Conservation (phyloP, 306 rosid genomes). For the Castanopsis chinensis region DNA sequence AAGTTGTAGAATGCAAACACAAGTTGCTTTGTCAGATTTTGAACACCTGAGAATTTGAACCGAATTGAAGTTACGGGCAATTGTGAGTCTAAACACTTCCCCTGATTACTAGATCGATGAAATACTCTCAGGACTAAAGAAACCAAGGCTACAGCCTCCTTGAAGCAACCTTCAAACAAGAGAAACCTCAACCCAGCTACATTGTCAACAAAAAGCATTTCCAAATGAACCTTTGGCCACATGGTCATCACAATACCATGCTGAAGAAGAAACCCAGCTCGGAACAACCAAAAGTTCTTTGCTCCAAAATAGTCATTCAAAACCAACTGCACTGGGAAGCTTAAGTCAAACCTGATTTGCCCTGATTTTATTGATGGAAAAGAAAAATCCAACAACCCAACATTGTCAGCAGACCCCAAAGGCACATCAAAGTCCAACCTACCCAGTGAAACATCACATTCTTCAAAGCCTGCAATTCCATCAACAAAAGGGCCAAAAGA, state of each 20-base stretch:
- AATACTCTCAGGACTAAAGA: conserved; percentile 55
- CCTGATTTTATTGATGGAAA: conserved; percentile 40
- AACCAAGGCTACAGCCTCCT: conserved; percentile 64
- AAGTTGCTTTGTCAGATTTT: conserved; percentile 58
- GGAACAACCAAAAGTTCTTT: conserved; percentile 45
- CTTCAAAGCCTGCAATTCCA: conserved; percentile 24
- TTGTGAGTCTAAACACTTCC: conserved; percentile 47
- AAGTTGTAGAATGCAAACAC: conserved; percentile 76
- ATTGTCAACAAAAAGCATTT: conserved; percentile 90
- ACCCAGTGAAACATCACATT: conserved; percentile 20
- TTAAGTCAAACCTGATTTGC: conserved; percentile 43
- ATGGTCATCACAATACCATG: conserved; percentile 55
- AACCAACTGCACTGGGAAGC: conserved; percentile 39
- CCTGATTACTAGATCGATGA: conserved; percentile 46
- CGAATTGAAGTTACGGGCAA: conserved; percentile 80
- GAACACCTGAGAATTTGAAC: conserved; percentile 64
- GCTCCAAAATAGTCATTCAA: conserved; percentile 40
- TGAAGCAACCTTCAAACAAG: conserved; percentile 79
- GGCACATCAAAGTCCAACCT: conserved; percentile 39
- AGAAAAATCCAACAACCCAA: conserved; percentile 44
- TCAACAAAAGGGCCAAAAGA: conserved; percentile 23
- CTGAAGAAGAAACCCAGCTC: conserved; percentile 43
- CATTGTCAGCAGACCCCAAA: conserved; percentile 51
- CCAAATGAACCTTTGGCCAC: conserved; percentile 79
- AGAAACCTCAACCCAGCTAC: conserved; percentile 80